Base-by-base conservation (phyloP, 2,329 filamentous ascomycete genomes). In the Diaporthe citrichinensis region DNA sequence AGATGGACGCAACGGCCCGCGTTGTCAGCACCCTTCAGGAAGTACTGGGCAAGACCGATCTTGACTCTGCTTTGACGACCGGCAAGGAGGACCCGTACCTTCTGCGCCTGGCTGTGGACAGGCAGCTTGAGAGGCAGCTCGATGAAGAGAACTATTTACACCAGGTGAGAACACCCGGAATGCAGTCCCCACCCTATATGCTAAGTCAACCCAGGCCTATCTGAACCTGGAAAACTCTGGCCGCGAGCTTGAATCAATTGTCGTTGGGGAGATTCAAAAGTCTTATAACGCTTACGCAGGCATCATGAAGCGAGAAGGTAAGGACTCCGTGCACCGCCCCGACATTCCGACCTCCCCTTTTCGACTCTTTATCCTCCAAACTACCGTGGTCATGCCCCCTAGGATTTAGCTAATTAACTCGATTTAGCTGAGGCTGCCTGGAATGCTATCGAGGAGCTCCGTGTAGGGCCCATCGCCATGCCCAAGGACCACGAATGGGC, bases 61-160 rank as follows among this genome's bases (percentile, higher is more conserved):
- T 94, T 23, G 96, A 98, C 82, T 89, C 94, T 1, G 89, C 93
- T 3, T 85, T 90, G 67, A 93, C 93, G 1, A 93, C 92, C 8
- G 95, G 96, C 77, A 98, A 97, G 85, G 94, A 95, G 76, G 97
- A 98, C 82, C 97, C 97, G 1, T 98, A 96, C 82, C 90, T 99
- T 36, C 88, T 98, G 74, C 93, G 94, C 75, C 86, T 98, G 67
- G 91, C 91, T 28, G 96, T 98, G 9, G 97, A 99, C 82, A 92
- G 94, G 74, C 95, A 98, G 84, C 89, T 99, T 39, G 96, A 98
- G 84, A 94, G 92, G 81, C 97, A 98, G 84, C 92, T 99, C 74
- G 94, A 98, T 79, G 97, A 99, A 84, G 97, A 99, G 82, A 98
- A 98, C 82, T 99, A 99, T 81, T 86, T 99, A 25, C 97, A 98